Evolutionary conservation across 108 stramenopile genomes (phyloP).

Genomic region (Discostella pseudostelligera): DNA sequence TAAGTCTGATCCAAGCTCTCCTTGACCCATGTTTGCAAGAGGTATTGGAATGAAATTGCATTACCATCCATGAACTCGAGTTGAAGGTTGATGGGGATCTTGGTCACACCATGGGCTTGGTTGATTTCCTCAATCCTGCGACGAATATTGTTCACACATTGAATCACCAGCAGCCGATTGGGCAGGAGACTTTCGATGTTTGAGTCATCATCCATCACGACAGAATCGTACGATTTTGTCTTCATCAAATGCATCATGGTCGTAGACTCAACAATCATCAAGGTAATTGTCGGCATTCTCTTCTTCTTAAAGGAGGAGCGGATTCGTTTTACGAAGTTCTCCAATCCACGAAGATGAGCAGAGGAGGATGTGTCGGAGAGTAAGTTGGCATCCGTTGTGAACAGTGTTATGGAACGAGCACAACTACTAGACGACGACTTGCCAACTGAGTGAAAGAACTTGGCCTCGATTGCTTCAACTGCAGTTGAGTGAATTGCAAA

Average conservation of each 20-base stretch:
- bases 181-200: constrained; percentile 10
- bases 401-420: constrained; percentile 26
- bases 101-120: constrained; percentile 9
- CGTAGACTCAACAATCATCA: constrained; percentile 32
- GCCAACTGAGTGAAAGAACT: not conserved
- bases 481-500: too few relatives aligned
- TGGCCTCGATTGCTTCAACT: constrained; percentile 25
- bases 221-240: constrained; percentile 9
- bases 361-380: constrained; percentile 31
- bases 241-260: constrained; percentile 22
- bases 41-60: constrained; percentile 30
- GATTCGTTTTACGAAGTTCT: constrained; percentile 34
- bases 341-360: constrained; percentile 24
- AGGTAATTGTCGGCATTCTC: constrained; percentile 14
- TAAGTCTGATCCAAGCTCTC: constrained; percentile 30
- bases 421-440: constrained; percentile 4
- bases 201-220: too few relatives aligned
- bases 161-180: constrained; percentile 25
- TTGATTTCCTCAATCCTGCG: constrained; percentile 27
- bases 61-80: constrained; percentile 43
- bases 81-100: constrained; percentile 18
- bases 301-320: constrained; percentile 13
- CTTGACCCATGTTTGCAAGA: constrained; percentile 33
- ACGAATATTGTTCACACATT: constrained; percentile 31
- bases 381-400: constrained; percentile 49